Percentiles rank a stretch among this genome's conserved stretches.
Conservation (phyloP, 148 eudicot genomes). For the Selenicereus undatus region DNA sequence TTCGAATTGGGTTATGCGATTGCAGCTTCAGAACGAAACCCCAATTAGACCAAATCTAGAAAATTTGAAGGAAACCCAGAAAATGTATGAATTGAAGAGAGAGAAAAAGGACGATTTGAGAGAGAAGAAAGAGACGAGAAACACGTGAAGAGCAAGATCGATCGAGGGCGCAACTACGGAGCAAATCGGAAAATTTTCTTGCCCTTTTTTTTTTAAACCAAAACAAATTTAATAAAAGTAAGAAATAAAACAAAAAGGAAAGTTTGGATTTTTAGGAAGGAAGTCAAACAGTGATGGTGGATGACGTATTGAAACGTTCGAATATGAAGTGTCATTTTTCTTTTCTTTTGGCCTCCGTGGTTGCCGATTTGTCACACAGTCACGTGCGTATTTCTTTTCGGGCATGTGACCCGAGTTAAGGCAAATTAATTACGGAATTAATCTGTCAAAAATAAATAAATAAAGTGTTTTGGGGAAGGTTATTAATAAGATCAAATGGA, state of each 20-base stretch:
- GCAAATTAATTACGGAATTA: background rate
- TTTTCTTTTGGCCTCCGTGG: background rate
- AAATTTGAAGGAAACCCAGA: slow-evolving; percentile 3
- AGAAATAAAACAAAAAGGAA: background rate
- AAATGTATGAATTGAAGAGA: background rate
- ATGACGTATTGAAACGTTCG: background rate
- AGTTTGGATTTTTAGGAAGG: background rate
- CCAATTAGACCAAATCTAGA: slow-evolving; percentile 7
- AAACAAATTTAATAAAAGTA: too few relatives aligned
- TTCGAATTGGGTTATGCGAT: background rate
- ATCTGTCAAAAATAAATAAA: too few relatives aligned
- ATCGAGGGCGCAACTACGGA: background rate
- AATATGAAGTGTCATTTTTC: background rate
- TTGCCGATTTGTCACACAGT: background rate
- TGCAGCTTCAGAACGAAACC: background rate
- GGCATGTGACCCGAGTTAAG: background rate
- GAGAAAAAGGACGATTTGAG: background rate
- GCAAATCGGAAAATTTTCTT: background rate
- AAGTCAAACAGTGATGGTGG: background rate
- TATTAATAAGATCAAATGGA: too few relatives aligned
- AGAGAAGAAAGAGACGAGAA: background rate
- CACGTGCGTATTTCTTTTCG: background rate
- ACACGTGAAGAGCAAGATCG: background rate
- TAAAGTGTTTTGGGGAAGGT: too few relatives aligned
- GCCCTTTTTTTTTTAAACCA: too few relatives aligned